These are phyloP conservation scores for Glebionis coronaria DNA, from an alignment of 129 eudicot species.

Conservation along the genomic window DNA sequence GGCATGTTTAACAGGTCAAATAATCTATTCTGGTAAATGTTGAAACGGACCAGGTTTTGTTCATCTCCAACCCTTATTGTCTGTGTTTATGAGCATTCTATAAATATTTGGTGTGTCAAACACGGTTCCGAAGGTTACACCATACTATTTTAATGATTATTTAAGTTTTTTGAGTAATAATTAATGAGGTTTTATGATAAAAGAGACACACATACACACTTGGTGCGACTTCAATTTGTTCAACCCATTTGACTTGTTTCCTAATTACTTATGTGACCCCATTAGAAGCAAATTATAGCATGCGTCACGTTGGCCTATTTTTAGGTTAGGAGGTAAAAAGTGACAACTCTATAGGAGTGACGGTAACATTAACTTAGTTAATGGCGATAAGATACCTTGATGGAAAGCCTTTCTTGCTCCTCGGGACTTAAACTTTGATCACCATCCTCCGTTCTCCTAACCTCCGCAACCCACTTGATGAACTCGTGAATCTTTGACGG, in stretches of 20 bases:
- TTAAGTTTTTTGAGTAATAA: too few species aligned
- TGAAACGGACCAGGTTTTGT: too few species aligned
- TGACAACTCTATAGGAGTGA: too few species aligned
- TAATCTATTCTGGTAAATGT: too few species aligned
- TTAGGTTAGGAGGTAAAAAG: background rate
- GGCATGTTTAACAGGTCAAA: too few species aligned
- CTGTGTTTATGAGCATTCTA: too few species aligned
- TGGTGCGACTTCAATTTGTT: too few species aligned
- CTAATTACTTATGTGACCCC: background rate
- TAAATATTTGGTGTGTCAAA: too few species aligned
- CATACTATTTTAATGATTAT: too few species aligned
- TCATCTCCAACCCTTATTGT: too few species aligned
- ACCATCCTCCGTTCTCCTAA: constrained; percentile 80
- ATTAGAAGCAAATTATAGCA: background rate
- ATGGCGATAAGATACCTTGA: constrained; percentile 49
- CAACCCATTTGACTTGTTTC: constrained; percentile 8
- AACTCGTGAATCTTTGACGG: constrained; percentile 84
- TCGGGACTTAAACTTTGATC: constrained; percentile 70
- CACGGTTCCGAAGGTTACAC: too few species aligned
- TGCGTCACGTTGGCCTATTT: background rate
- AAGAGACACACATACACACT: background rate
- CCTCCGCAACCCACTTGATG: constrained; percentile 96
- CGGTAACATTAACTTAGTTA: background rate
- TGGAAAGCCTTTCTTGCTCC: constrained; percentile 68
- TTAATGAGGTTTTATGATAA: too few species aligned